Conservation (phyloP, 2,329 filamentous ascomycete species). For the Colletotrichum camelliae region DNA sequence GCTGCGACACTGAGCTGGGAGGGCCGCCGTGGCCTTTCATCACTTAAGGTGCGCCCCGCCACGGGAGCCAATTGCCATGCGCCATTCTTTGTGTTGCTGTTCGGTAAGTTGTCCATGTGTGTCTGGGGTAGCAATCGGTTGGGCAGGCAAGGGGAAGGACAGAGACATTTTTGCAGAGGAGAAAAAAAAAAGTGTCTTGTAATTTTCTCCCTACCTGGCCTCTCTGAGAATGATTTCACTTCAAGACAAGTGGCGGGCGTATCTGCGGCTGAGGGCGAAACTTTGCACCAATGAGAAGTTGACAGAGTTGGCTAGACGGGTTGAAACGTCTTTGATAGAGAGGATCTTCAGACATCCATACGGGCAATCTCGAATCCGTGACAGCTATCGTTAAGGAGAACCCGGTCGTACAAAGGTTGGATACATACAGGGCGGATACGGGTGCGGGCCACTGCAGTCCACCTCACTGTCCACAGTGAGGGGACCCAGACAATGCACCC, state of each 20-base stretch:
- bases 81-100: background rate
- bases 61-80: background rate
- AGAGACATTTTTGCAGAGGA: background rate
- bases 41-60: background rate
- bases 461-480: background rate
- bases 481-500: background rate
- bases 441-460: background rate
- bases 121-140: background rate
- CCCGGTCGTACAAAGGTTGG: background rate
- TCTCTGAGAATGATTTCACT: background rate
- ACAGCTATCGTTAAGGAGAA: background rate
- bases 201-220: background rate
- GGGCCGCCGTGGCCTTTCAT: background rate
- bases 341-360: background rate
- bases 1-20: background rate
- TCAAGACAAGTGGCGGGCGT: background rate
- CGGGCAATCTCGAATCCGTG: background rate
- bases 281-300: background rate
- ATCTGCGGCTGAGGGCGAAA: background rate
- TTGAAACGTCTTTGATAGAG: conserved; percentile 4
- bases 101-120: background rate
- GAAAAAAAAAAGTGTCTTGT: background rate
- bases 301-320: background rate
- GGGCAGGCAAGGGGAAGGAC: background rate
- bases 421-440: background rate